Base-by-base conservation (phyloP, 2,329 filamentous ascomycete genomes). In the Ceratocystis papillata region DNA sequence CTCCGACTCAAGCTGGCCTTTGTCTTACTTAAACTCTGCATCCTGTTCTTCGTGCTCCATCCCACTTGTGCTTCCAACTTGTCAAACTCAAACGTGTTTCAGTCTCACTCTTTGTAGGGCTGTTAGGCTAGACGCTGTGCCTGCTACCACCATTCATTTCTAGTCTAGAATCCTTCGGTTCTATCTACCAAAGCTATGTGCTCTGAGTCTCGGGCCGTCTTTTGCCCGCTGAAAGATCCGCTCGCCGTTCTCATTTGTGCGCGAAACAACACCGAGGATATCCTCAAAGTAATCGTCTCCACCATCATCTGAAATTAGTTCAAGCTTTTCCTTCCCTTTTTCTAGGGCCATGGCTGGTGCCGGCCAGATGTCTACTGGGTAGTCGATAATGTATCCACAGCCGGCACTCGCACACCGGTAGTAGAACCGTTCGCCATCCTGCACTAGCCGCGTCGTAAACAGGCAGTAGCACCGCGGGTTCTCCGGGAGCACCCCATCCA, bases 401-500 rank as follows among this genome's bases (percentile, higher is more conserved):
- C 63, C 63, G 5, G 63, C 66, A 12, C 63, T 50, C 10, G 66
- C 66, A 65, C 66, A 67, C 1, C 65, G 65, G 33, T 61, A 67
- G 45, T 67, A 67, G 44, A 62, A 30, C n/a, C 50, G 33, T 12
- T 28, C 28, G 17, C 41, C 53, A 20, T 37, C 61, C 7, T 37
- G 37, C 57, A 53, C 57, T 2, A 63, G 57, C 41, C 66, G 46
- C 41, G 66, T 48, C 20, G 66, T 67, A 30, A 67, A 67, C 1
- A 63, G 46, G 44, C 66, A 67, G 45, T 65, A 67, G 33, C 63
- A 67, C 8, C 66, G 46, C n/a, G 66, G 66, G 55, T 67, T 67
- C 50, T 67, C 66, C 20, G 66, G 60, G n/a, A 67, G 44, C 44
- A 67, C 53, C 28, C 66, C 63, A 33, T 63, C n/a, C 57, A 65